phyloP scores from a whole-genome alignment of 2,329 filamentous ascomycete genomes.

The Monosporascus sp. region DNA sequence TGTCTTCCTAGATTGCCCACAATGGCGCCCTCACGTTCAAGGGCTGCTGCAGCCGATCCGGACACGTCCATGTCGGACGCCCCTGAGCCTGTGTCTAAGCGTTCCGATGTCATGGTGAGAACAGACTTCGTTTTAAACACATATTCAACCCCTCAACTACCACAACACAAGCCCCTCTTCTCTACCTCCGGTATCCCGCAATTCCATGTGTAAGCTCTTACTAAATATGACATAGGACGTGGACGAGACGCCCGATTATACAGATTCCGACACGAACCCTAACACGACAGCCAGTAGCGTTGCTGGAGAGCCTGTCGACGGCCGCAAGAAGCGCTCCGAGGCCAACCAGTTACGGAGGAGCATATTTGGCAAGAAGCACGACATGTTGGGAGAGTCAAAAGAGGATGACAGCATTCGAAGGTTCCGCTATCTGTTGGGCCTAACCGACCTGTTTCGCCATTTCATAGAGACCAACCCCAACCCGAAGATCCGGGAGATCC shows the following conservation, averaged over 20 bases:
- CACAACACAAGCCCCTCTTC: too few relatives aligned
- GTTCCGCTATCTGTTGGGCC: conserved; percentile 88
- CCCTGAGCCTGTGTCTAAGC: conserved; percentile 36
- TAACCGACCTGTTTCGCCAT: conserved; percentile 96
- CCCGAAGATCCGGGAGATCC: conserved; percentile 88
- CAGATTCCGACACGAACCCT: conserved; percentile 61
- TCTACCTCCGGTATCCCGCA: neutral
- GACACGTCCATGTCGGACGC: conserved; percentile 61
- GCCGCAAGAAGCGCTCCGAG: conserved; percentile 79
- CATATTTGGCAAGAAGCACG: conserved; percentile 92
- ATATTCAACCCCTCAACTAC: conserved; percentile 2
- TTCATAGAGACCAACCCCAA: conserved; percentile 98
- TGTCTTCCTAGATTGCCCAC: conserved; percentile 8
- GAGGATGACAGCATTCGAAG: conserved; percentile 92
- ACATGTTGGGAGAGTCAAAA: conserved; percentile 88
- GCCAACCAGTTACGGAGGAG: conserved; percentile 85
- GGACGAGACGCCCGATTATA: conserved; percentile 61
- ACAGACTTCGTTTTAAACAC: neutral
- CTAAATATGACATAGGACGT: conserved; percentile 40
- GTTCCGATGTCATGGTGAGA: conserved; percentile 45
- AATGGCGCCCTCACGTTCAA: conserved; percentile 51
- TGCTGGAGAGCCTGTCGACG: conserved; percentile 71
- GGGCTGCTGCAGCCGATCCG: conserved; percentile 47
- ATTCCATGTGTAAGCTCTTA: neutral
- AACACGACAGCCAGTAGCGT: conserved; percentile 79